Conservation (phyloP, 1,284 basidiomycete species). For the Sporisorium scitamineum region DNA sequence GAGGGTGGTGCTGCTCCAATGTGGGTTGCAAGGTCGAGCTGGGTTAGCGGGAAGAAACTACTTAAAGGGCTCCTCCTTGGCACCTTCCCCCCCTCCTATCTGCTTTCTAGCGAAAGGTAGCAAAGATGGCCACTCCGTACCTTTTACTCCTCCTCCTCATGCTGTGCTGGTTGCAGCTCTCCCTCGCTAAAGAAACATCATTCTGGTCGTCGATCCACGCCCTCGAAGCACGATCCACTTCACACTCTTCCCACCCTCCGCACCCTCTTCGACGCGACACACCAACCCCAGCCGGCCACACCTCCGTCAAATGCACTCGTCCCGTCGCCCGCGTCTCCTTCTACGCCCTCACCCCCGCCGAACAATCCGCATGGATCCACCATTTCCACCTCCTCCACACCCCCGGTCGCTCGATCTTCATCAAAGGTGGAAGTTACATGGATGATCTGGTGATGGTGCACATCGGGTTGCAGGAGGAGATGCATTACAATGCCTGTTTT, state of each 20-base stretch:
- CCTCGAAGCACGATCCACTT: constrained; percentile 8
- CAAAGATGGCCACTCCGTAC: neutral
- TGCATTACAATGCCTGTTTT: constrained; percentile 47
- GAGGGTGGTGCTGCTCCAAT: no score
- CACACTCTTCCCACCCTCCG: neutral
- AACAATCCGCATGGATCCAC: constrained; percentile 19
- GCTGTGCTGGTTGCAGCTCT: neutral
- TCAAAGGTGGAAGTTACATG: constrained; percentile 25
- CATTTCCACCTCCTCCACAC: constrained; percentile 8
- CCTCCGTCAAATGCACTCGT: constrained; percentile 27
- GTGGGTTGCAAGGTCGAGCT: no score
- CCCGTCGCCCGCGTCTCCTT: constrained; percentile 34
- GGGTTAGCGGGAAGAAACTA: no score
- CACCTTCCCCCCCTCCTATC: neutral
- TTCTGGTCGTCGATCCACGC: constrained; percentile 23
- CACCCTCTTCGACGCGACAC: neutral
- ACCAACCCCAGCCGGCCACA: neutral
- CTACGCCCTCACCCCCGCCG: constrained; percentile 18
- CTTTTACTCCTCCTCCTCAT: neutral
- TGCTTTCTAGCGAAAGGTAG: no score
- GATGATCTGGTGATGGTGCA: constrained; percentile 41
- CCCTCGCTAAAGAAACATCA: constrained; percentile 3
- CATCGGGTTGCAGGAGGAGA: constrained; percentile 35
- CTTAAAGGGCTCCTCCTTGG: no score
- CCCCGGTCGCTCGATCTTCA: constrained; percentile 31